Evolutionary conservation across 1,284 basidiomycete genomes (phyloP).

Genomic region (Chondrostereum purpureum): DNA sequence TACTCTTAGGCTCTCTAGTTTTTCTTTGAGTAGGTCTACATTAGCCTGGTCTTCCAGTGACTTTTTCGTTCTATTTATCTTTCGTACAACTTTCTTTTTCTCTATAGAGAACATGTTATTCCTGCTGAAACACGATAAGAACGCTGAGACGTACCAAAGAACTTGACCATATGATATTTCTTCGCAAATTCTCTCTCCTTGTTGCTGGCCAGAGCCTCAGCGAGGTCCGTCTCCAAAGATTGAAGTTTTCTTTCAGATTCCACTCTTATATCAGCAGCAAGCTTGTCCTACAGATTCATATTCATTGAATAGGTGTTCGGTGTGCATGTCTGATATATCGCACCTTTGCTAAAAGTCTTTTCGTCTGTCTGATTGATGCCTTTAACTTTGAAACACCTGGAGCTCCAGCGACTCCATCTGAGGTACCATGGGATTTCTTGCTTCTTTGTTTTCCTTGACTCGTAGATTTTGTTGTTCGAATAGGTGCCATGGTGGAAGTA

Average conservation of each 20-base stretch:
- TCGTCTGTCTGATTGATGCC: conserved; percentile 70
- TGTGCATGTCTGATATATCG: conserved; percentile 11
- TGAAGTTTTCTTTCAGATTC: conserved; percentile 72
- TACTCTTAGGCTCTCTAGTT: conserved; percentile 55
- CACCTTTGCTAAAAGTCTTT: conserved; percentile 72
- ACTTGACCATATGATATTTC: conserved; percentile 83
- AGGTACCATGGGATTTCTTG: neutral
- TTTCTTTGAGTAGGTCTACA: conserved; percentile 21
- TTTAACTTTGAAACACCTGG: conserved; percentile 79
- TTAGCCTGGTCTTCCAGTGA: conserved; percentile 28
- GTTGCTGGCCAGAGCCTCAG: conserved; percentile 45
- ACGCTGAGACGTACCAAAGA: conserved; percentile 61
- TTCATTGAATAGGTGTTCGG: neutral
- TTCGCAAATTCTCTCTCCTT: conserved; percentile 70
- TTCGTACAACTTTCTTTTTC: conserved; percentile 73
- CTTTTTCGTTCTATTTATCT: conserved; percentile 59
- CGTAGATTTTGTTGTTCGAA: neutral
- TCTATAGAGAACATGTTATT: too few relatives aligned
- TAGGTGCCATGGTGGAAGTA: neutral
- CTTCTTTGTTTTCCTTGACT: neutral
- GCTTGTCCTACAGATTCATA: conserved; percentile 46
- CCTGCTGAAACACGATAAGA: neutral
- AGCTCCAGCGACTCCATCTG: conserved; percentile 6
- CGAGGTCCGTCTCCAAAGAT: conserved; percentile 71
- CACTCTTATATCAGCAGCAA: conserved; percentile 74